Evolutionary conservation across 1,284 basidiomycete species (phyloP), one percentile per base, ranked within the genome.

Genomic region (Bondarzewia mesenterica): DNA sequence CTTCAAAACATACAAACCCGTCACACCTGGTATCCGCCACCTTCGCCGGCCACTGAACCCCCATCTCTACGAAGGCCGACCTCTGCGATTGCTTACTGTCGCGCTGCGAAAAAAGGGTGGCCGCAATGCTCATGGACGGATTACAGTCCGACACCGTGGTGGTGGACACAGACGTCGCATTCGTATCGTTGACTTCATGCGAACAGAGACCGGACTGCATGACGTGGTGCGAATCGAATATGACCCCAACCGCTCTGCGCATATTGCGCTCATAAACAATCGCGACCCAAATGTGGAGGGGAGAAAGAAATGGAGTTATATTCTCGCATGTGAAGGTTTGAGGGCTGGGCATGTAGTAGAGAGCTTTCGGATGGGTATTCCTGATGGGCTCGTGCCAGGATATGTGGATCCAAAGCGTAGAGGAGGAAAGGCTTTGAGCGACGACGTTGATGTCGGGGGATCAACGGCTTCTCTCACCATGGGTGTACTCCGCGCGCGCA

Each of bases 221-320:
- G 85, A 92, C 56, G 93, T 98, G 39, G 77, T 95, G 14, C 80
- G 94, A 39, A 89, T 99, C 58, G 95, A 99, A 68, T 99, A 97
- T 64, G 95, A 99, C 71, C 95, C 95, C 0, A 89, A 90, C 26
- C 78, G 95, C 44, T 89, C 85, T 39, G 92, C 90, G 3, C 96
- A 99, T 66, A 94, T 99, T 60, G 95, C 95, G 1, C 77, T 99
- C 47, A 63, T 98, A 55, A 74, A 77, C 59, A 80, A 75, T 62
- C 73, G 82, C 50, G 66, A 81, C 58, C 67, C 70, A 1, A 61
- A 61, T 15, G 57, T 63, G 14, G 66, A 73, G 58, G 78, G 77
- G 4, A 63, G 50, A 52, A 68, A 76, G 56, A 71, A 72, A 58
- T 82, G 78, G 77, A 88, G 82, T 60, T 98, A 99, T 65, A 94